Evolutionary conservation across 2,329 filamentous ascomycete species (phyloP), one percentile per base, ranked within the genome.

Genomic region (Calycina herbarum): DNA sequence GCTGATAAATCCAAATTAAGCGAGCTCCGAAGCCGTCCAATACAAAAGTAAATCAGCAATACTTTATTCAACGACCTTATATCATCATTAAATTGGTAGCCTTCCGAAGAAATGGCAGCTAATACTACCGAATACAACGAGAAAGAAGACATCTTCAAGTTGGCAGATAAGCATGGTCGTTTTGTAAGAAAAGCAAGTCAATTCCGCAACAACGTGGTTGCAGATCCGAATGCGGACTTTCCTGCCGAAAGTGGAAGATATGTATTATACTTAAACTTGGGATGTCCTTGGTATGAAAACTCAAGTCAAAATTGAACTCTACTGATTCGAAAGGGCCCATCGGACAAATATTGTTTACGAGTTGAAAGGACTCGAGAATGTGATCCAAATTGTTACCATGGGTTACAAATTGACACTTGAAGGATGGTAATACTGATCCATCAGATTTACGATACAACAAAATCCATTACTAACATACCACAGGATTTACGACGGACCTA

Each of bases 311-410:
- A 2, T 31, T 20, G 24, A 17, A 7, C 8, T 4, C 1, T 27
- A 0, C 45, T 51, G 42, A 40, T 60, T 38, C n/a, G 51, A 13
- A 15, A 73, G 71, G 35, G 73, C 94, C 11, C 92, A 93, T 75
- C 89, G 95, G 48, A 90, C 92, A 0, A 83, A 97, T 71, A 96
- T 98, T 72, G 90, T 91, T 4, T 86, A 94, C 66, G 90, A 93
- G 77, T 84, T 98, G 73, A 98, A 98, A 82, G 94, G 94, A 0
- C 83, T 99, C 0, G 92, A 97, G 72, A 89, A 95, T 64, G 83
- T 94, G 69, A 88, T 99, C 71, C 82, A 83, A 27, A 40, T 72
- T 51, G 71, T 71, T 1, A 68, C 71, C 33, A 70, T 73, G 1
- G 85, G 84, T 69, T 83, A 88, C 0, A 90, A 90, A 67, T 88